Evolutionary conservation across 805 yeast genomes (phyloP).

Genomic region (Candida palmyrensis): DNA sequence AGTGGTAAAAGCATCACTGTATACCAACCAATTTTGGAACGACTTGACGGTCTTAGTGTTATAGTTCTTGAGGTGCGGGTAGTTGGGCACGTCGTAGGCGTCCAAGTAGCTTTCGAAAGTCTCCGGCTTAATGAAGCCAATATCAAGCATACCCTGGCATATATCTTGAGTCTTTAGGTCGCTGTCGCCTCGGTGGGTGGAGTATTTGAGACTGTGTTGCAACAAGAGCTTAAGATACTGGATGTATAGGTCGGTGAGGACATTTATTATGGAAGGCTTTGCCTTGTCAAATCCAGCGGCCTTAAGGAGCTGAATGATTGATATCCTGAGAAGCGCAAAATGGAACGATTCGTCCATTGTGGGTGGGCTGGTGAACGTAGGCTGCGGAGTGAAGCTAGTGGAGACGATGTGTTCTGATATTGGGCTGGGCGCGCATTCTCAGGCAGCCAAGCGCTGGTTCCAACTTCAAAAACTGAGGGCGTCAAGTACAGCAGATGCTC

Average conservation of each 20-base stretch:
- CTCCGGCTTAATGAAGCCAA: constrained; percentile 56
- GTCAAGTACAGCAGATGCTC: too few relatives aligned
- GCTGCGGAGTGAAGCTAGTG: too few relatives aligned
- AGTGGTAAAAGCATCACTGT: constrained; percentile 20
- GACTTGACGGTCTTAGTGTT: constrained; percentile 35
- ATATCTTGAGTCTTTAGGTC: constrained; percentile 55
- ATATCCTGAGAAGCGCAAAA: constrained; percentile 32
- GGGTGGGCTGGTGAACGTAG: too few relatives aligned
- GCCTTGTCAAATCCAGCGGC: constrained; percentile 83
- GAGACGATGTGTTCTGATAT: too few relatives aligned
- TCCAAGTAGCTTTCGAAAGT: constrained; percentile 41
- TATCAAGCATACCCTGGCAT: constrained; percentile 60
- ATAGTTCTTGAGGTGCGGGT: constrained; percentile 14
- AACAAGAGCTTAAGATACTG: constrained; percentile 56
- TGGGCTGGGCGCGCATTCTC: too few relatives aligned
- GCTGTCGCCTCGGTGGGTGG: constrained; percentile 37
- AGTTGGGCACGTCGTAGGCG: constrained; percentile 24
- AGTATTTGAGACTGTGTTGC: constrained; percentile 43
- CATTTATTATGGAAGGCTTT: constrained; percentile 64
- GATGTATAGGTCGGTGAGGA: constrained; percentile 71
- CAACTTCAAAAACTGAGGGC: too few relatives aligned
- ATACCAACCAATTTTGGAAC: constrained; percentile 31
- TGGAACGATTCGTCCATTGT: constrained; percentile 40
- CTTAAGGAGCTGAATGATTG: constrained; percentile 55
- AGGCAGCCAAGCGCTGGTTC: too few relatives aligned